Percentiles rank a stretch among this genome's conserved stretches.
phyloP scores from a whole-genome alignment of 2,329 filamentous ascomycete genomes.

The Pyrenophora tritici-repentis region DNA sequence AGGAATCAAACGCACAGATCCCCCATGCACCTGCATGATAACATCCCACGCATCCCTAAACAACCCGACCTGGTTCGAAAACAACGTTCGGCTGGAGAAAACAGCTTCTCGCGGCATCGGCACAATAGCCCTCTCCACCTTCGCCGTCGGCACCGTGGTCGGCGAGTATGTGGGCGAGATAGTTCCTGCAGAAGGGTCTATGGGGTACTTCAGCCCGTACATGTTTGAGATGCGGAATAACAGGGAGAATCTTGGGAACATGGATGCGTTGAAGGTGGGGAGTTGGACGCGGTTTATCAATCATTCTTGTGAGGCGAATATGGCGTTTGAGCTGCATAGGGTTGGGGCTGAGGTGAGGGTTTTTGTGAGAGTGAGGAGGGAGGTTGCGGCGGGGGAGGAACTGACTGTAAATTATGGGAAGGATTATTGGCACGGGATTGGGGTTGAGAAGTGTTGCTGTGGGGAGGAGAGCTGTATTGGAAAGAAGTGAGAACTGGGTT shows the following conservation, averaged over 20 bases:
- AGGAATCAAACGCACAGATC: neutral
- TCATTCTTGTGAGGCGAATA: conserved; percentile 1
- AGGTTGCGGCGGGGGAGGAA: neutral
- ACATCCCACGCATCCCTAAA: neutral
- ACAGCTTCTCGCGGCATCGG: neutral
- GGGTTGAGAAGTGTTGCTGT: neutral
- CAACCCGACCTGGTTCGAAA: neutral
- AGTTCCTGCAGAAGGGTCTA: neutral
- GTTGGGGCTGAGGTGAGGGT: neutral
- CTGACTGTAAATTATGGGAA: neutral
- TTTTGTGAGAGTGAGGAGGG: neutral
- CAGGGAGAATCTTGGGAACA: neutral
- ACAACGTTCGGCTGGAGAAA: neutral
- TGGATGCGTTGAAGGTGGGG: conserved; percentile 1
- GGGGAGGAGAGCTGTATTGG: neutral
- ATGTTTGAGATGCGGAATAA: neutral
- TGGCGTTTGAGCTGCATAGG: neutral
- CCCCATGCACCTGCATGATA: neutral
- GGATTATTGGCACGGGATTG: neutral
- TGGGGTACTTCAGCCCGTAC: no score
- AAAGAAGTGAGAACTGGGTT: no score
- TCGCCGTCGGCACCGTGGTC: neutral
- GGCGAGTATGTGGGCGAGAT: conserved; percentile 9
- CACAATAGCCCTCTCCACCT: neutral
- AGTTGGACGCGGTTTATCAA: conserved; percentile 6